phyloP scores from a whole-genome alignment of 305 asterid species.

The Solanum aculeatissimum region DNA sequence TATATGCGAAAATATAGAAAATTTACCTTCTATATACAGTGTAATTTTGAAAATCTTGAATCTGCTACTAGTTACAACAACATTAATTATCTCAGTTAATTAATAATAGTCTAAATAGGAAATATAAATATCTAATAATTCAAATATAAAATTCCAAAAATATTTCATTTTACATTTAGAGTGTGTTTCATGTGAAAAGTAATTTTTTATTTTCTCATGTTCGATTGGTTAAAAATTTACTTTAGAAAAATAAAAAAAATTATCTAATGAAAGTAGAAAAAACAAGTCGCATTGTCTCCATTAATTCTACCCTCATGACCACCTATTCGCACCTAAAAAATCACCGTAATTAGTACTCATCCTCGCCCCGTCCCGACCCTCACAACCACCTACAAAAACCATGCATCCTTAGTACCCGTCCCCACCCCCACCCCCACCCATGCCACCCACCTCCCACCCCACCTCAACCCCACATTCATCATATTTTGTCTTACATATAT shows the following conservation, averaged over 20 bases:
- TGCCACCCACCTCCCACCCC: background rate
- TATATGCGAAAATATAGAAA: no score
- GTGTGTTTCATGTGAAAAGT: background rate
- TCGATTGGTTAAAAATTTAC: rapidly evolving
- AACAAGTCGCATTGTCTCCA: rapidly evolving
- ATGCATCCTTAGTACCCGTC: no score
- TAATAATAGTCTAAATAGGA: no score
- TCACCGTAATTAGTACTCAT: no score
- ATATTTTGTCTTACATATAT: background rate
- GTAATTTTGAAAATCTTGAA: background rate
- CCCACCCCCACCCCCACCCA: background rate
- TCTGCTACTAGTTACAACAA: background rate
- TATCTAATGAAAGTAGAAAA: no score
- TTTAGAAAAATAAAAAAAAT: background rate
- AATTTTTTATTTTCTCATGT: rapidly evolving
- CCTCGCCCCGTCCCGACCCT: background rate
- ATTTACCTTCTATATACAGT: no score
- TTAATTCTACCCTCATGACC: background rate
- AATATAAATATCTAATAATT: background rate
- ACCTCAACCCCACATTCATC: background rate
- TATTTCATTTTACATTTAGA: no score
- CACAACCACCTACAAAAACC: background rate
- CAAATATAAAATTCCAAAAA: background rate
- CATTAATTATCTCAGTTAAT: background rate
- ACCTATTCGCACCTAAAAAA: background rate